phyloP scores from a whole-genome alignment of 1,139 yeast genomes.

The Protomyces arabidopsidicola region DNA sequence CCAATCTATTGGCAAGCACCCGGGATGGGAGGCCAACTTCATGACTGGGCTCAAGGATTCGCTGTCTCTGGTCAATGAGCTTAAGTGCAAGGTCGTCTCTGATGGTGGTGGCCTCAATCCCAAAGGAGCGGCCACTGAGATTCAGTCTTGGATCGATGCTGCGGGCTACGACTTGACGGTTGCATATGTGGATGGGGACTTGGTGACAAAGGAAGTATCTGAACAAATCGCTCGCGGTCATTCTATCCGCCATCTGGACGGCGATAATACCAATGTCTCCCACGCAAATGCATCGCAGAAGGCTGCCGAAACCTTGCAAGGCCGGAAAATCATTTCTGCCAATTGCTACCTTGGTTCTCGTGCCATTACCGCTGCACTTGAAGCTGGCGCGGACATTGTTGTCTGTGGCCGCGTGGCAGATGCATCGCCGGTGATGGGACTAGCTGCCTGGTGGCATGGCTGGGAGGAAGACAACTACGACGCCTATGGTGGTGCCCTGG shows the following conservation, averaged over 20 bases:
- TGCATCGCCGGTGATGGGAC: conserved; percentile 36
- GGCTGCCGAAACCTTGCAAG: conserved; percentile 26
- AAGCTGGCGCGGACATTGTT: conserved; percentile 35
- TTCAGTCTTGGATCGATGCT: conserved; percentile 25
- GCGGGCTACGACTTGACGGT: conserved; percentile 31
- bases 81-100: conserved; percentile 33
- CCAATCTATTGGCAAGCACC: conserved; percentile 31
- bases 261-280: conserved; percentile 9
- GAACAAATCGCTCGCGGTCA: conserved; percentile 26
- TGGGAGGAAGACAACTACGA: conserved; percentile 34
- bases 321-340: conserved; percentile 28
- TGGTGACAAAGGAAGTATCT: conserved; percentile 25
- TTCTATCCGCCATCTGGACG: conserved; percentile 33
- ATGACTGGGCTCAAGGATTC: conserved; percentile 29
- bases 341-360: conserved; percentile 35
- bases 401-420: conserved; percentile 36
- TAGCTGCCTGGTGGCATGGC: conserved; percentile 36
- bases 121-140: conserved; percentile 32
- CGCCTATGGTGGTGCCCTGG: conserved; percentile 34
- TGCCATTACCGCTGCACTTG: conserved; percentile 33
- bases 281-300: conserved; percentile 26
- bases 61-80: conserved; percentile 29
- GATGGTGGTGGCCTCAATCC: conserved; percentile 36
- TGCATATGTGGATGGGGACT: conserved; percentile 35
- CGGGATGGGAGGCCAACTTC: conserved; percentile 33